Evolutionary conservation across 2,329 filamentous ascomycete genomes (phyloP).

Genomic region (Aspergillus unguis): DNA sequence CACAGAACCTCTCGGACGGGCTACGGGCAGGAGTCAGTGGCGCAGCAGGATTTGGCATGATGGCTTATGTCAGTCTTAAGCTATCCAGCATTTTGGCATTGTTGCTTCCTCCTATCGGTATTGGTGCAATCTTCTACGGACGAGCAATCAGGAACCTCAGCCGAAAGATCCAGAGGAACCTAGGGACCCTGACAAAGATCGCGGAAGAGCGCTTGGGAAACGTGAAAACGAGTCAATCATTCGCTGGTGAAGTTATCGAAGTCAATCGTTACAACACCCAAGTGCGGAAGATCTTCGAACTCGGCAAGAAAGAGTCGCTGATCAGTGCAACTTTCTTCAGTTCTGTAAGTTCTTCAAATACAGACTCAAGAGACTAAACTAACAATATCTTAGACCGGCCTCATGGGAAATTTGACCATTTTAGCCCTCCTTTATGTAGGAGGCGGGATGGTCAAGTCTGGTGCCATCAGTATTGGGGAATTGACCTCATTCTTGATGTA

Average conservation of each 20-base stretch:
- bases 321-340: conserved; percentile 90
- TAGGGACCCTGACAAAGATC: conserved; percentile 92
- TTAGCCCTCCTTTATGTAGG: conserved; percentile 85
- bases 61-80: conserved; percentile 93
- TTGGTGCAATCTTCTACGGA: conserved; percentile 89
- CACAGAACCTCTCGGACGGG: conserved; percentile 96
- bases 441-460: conserved; percentile 81
- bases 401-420: conserved; percentile 96
- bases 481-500: conserved; percentile 98
- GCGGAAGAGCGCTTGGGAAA: conserved; percentile 97
- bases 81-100: conserved; percentile 81
- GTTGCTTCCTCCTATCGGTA: conserved; percentile 85
- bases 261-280: conserved; percentile 88
- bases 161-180: conserved; percentile 86
- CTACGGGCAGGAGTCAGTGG: conserved; percentile 86
- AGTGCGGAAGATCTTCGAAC: conserved; percentile 83
- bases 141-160: conserved; percentile 84
- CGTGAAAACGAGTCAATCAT: conserved; percentile 93
- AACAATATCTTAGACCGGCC: conserved; percentile 63
- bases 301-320: conserved; percentile 82
- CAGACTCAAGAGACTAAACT: conserved; percentile 8
- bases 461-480: conserved; percentile 84
- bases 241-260: conserved; percentile 89
- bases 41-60: conserved; percentile 81
- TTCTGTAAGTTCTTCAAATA: conserved; percentile 38